These are phyloP conservation scores for Moesziomyces sp. DNA, from an alignment of 1,284 basidiomycete species.

Conservation along the genomic window DNA sequence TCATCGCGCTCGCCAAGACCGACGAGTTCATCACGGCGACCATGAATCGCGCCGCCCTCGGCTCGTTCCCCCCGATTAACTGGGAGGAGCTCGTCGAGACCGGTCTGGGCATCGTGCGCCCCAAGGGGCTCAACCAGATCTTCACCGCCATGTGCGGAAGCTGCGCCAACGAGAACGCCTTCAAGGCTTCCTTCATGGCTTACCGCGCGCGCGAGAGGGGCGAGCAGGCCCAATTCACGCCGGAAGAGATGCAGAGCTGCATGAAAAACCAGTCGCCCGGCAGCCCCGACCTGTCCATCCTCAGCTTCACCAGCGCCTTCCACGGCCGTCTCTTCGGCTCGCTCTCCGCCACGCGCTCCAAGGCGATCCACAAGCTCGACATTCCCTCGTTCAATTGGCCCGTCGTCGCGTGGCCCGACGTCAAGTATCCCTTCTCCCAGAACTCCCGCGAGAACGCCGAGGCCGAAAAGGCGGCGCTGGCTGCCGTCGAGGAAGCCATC, in stretches of 20 bases:
- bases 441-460: constrained; percentile 69
- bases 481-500: constrained; percentile 69
- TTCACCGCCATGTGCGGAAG: constrained; percentile 68
- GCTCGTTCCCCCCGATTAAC: constrained; percentile 71
- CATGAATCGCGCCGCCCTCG: constrained; percentile 72
- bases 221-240: constrained; percentile 42
- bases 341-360: constrained; percentile 70
- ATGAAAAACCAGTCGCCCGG: constrained; percentile 72
- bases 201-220: constrained; percentile 69
- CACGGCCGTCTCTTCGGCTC: constrained; percentile 65
- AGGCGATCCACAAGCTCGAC: constrained; percentile 72
- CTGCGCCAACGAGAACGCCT: constrained; percentile 70
- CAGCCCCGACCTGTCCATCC: constrained; percentile 70
- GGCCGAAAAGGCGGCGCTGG: constrained; percentile 68
- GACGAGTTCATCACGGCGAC: constrained; percentile 68
- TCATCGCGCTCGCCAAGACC: constrained; percentile 64
- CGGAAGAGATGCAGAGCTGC: constrained; percentile 67
- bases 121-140: constrained; percentile 71
- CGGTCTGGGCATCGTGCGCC: constrained; percentile 71
- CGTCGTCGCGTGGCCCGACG: constrained; percentile 70
- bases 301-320: constrained; percentile 71
- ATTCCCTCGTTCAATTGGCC: constrained; percentile 74
- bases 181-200: constrained; percentile 73
- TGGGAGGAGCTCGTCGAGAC: constrained; percentile 70
- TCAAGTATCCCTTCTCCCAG: constrained; percentile 72